Evolutionary conservation across 2,329 filamentous ascomycete genomes (phyloP).

Genomic region (Sporothrix phasma): DNA sequence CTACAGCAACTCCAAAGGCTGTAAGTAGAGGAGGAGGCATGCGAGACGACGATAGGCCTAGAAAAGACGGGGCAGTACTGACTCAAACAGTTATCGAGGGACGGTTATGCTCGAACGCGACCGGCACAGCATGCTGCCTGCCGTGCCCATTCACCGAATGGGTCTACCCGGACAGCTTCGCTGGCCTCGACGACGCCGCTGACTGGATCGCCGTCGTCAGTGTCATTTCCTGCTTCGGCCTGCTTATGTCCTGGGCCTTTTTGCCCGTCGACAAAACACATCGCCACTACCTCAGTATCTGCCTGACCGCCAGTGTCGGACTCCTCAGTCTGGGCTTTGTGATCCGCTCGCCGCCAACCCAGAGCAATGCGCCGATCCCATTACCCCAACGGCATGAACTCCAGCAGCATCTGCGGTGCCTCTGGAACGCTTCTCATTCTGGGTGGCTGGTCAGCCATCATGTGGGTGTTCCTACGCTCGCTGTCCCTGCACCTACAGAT

Average conservation of each 20-base stretch:
- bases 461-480: slow-evolving; percentile 87
- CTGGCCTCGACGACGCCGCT: slow-evolving; percentile 51
- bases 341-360: slow-evolving; percentile 68
- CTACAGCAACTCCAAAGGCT: slow-evolving; percentile 17
- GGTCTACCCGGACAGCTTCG: slow-evolving; percentile 53
- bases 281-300: slow-evolving; percentile 87
- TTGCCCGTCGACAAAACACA: slow-evolving; percentile 83
- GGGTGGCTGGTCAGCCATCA: slow-evolving; percentile 72
- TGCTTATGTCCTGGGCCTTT: slow-evolving; percentile 68
- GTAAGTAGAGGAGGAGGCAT: slow-evolving; percentile 9
- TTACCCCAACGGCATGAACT: slow-evolving; percentile 90
- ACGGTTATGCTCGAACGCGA: slow-evolving; percentile 40
- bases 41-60: not conserved
- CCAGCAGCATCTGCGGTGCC: slow-evolving; percentile 70
- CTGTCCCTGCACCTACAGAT: slow-evolving; percentile 93
- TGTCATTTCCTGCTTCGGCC: slow-evolving; percentile 60
- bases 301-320: slow-evolving; percentile 63
- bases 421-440: slow-evolving; percentile 79
- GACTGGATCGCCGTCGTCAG: slow-evolving; percentile 75
- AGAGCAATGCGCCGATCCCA: slow-evolving; percentile 74
- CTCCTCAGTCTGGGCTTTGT: slow-evolving; percentile 88
- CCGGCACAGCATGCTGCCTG: slow-evolving; percentile 62
- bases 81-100: slow-evolving; percentile 43
- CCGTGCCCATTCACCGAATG: slow-evolving; percentile 83
- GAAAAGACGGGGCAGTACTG: too few species aligned